Evolutionary conservation across 306 rosid species (phyloP).

Genomic region (Alnus glutinosa): DNA sequence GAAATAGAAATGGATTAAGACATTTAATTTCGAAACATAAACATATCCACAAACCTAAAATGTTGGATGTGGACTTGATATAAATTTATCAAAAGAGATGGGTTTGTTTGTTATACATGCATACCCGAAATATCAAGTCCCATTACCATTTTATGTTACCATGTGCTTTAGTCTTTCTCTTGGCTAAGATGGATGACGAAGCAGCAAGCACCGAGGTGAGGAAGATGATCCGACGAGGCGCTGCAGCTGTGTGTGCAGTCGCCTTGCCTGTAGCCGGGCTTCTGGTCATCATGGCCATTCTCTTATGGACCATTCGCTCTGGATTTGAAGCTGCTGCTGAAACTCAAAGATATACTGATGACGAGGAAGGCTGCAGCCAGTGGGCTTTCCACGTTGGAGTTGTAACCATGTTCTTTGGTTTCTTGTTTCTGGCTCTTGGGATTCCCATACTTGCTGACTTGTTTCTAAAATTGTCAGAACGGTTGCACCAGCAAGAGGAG

Average conservation of each 20-base stretch:
- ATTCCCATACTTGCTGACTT: conserved; percentile 55
- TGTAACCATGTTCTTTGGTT: too few species aligned
- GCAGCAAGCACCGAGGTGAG: conserved; percentile 15
- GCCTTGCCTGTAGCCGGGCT: conserved; percentile 27
- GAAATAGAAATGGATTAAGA: neutral
- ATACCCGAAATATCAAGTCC: neutral
- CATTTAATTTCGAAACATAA: neutral
- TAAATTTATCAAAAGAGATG: too few species aligned
- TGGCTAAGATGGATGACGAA: conserved; percentile 23
- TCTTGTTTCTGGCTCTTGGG: conserved; percentile 42
- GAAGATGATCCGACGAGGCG: conserved; percentile 25
- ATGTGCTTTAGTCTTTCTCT: neutral
- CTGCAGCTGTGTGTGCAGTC: conserved; percentile 14
- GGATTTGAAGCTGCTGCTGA: conserved; percentile 23
- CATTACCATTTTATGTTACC: neutral
- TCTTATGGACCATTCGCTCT: conserved; percentile 38
- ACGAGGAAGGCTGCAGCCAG: too few species aligned
- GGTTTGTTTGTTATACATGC: too few species aligned
- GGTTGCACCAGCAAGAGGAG: conserved; percentile 38
- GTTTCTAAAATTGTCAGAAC: conserved; percentile 43
- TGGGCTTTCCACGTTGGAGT: too few species aligned
- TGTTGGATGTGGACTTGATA: too few species aligned
- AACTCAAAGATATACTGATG: too few species aligned
- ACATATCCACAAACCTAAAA: too few species aligned
- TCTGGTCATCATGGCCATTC: conserved; percentile 34